A percentile compares a stretch with the other conserved stretches of the same genome.
Evolutionary conservation across 305 asterid species (phyloP).

Genomic region (Coffea humblotiana): DNA sequence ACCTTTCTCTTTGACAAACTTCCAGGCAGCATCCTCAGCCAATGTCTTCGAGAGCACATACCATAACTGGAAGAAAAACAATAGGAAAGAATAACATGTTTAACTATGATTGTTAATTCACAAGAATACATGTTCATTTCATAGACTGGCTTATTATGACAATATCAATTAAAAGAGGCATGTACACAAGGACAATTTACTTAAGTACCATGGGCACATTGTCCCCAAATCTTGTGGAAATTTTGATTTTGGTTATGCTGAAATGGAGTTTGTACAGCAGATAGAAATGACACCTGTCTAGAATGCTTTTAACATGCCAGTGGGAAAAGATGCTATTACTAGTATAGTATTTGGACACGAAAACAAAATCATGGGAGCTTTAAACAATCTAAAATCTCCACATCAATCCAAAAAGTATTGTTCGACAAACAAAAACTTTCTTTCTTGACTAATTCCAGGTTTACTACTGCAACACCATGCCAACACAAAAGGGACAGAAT

Average conservation of each 20-base stretch:
- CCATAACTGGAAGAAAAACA: slow-evolving; percentile 48
- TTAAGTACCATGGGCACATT: neutral
- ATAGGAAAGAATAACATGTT: neutral
- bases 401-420: neutral
- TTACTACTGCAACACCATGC: neutral
- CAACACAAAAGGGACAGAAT: neutral
- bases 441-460: neutral
- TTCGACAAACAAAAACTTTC: neutral
- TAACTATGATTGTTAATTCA: neutral
- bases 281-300: neutral
- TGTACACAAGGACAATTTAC: neutral
- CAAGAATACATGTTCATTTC: neutral
- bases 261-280: neutral
- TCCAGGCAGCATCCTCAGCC: slow-evolving; percentile 89
- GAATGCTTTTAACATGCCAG: too few relatives aligned
- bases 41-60: slow-evolving; percentile 73
- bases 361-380: neutral
- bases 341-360: neutral
- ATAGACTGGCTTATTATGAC: neutral
- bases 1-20: slow-evolving; percentile 65
- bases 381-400: neutral
- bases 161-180: neutral
- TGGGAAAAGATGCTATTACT: neutral
- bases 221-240: neutral
- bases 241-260: neutral